Percentiles rank a stretch among this genome's conserved stretches.
phyloP scores from a whole-genome alignment of 139 green algal genomes.

The Picochlorum sp. region DNA sequence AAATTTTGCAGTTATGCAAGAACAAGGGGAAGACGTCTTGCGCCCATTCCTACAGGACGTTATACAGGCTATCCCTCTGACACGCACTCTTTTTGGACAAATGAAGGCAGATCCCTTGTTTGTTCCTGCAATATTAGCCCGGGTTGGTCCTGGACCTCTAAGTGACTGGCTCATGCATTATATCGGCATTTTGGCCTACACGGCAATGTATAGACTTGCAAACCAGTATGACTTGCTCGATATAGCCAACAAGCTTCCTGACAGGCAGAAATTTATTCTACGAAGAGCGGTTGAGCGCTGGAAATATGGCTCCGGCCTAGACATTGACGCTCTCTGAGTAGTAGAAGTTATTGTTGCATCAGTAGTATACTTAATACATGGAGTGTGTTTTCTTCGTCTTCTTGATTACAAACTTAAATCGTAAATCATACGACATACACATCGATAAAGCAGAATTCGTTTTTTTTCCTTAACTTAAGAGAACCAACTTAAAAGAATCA shows the following conservation, averaged over 20 bases:
- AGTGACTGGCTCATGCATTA: constrained; percentile 57
- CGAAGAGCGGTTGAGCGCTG: constrained; percentile 14
- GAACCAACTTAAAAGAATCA: no score
- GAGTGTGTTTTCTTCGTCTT: no score
- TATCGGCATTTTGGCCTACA: constrained; percentile 35
- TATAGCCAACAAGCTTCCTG: constrained; percentile 2
- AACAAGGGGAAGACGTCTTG: constrained; percentile 54
- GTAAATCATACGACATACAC: no score
- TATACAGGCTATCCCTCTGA: constrained; percentile 58
- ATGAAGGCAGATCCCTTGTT: constrained; percentile 43
- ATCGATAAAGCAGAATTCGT: neutral
- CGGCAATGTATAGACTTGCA: neutral
- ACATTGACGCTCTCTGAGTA: neutral
- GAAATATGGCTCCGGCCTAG: constrained; percentile 23
- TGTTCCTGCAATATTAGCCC: constrained; percentile 46
- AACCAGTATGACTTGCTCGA: neutral
- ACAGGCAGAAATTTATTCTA: constrained; percentile 9
- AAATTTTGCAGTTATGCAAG: constrained; percentile 77
- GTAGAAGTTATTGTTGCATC: no score
- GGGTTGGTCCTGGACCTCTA: constrained; percentile 40
- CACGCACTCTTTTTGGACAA: constrained; percentile 28
- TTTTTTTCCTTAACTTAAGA: no score
- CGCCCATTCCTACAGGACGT: constrained; percentile 89
- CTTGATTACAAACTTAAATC: no score
- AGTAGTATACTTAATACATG: no score